Evolutionary conservation across 805 yeast genomes (phyloP).

Genomic region (Starmerella powellii): DNA sequence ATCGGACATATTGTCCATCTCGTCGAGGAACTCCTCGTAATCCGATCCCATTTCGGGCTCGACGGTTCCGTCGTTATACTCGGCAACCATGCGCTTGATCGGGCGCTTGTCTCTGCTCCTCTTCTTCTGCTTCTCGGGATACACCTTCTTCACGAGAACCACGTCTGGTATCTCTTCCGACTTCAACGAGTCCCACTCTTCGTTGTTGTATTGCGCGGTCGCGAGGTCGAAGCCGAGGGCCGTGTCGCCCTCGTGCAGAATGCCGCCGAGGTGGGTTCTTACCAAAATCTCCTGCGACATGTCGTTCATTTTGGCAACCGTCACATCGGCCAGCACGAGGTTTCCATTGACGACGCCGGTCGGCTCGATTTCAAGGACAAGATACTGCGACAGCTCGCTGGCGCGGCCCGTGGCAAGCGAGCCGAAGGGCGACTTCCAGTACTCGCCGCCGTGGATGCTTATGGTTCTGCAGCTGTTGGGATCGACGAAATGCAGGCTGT

Average conservation of each 20-base stretch:
- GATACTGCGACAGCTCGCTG: slow-evolving; percentile 64
- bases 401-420: slow-evolving; percentile 42
- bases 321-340: slow-evolving; percentile 74
- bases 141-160: slow-evolving; percentile 77
- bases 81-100: slow-evolving; percentile 94
- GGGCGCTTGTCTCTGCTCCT: slow-evolving; percentile 56
- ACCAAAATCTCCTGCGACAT: slow-evolving; percentile 74
- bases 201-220: slow-evolving; percentile 68
- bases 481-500: slow-evolving; percentile 75
- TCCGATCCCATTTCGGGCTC: slow-evolving; percentile 32
- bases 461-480: slow-evolving; percentile 68
- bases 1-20: slow-evolving; percentile 52
- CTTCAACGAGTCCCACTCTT: slow-evolving; percentile 32
- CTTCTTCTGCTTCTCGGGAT: slow-evolving; percentile 64
- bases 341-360: slow-evolving; percentile 69
- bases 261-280: slow-evolving; percentile 85
- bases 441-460: slow-evolving; percentile 57
- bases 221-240: slow-evolving; percentile 80
- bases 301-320: slow-evolving; percentile 81
- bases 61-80: slow-evolving; percentile 77
- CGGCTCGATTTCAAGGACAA: slow-evolving; percentile 89
- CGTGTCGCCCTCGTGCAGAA: slow-evolving; percentile 92
- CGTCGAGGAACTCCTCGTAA: slow-evolving; percentile 83
- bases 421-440: slow-evolving; percentile 69
- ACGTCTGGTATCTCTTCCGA: slow-evolving; percentile 50